phyloP scores from a whole-genome alignment of 1,284 basidiomycete species.

The Tilletiopsis washingtonensis region DNA sequence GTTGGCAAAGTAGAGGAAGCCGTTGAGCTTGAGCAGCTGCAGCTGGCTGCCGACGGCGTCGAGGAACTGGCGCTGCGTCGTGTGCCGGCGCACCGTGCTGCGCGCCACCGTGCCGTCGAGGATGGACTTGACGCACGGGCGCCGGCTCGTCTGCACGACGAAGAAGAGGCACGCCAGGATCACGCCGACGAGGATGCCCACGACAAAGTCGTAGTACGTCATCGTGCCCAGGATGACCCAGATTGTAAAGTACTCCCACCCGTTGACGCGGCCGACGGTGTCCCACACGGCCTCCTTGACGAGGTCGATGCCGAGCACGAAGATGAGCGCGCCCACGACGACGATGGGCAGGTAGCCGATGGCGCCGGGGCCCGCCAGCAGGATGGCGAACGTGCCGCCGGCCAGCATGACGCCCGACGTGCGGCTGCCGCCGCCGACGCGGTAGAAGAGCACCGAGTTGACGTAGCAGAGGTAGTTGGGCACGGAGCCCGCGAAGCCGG shows the following conservation, averaged over 20 bases:
- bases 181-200: conserved; percentile 86
- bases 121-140: conserved; percentile 38
- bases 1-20: conserved; percentile 93
- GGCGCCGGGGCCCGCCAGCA: conserved; percentile 67
- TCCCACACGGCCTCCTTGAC: conserved; percentile 92
- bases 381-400: conserved; percentile 62
- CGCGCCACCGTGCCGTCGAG: conserved; percentile 49
- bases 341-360: conserved; percentile 45
- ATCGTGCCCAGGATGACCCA: conserved; percentile 63
- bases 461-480: conserved; percentile 52
- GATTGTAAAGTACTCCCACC: conserved; percentile 53
- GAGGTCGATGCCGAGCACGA: conserved; percentile 87
- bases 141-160: conserved; percentile 83
- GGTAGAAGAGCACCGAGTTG: conserved; percentile 60
- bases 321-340: conserved; percentile 71
- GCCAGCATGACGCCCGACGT: conserved; percentile 81
- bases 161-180: conserved; percentile 90
- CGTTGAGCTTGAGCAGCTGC: conserved; percentile 71
- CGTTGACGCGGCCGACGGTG: conserved; percentile 69
- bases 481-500: conserved; percentile 73
- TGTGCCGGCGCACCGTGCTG: conserved; percentile 84
- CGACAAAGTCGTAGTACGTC: conserved; percentile 64
- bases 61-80: conserved; percentile 78
- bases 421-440: conserved; percentile 79
- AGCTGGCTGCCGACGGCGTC: conserved; percentile 86